A percentile compares a stretch with the other conserved stretches of the same genome.
These are phyloP conservation scores for Antrodiella citrinella DNA, from an alignment of 768 basidiomycete genomes.

Conservation along the genomic window DNA sequence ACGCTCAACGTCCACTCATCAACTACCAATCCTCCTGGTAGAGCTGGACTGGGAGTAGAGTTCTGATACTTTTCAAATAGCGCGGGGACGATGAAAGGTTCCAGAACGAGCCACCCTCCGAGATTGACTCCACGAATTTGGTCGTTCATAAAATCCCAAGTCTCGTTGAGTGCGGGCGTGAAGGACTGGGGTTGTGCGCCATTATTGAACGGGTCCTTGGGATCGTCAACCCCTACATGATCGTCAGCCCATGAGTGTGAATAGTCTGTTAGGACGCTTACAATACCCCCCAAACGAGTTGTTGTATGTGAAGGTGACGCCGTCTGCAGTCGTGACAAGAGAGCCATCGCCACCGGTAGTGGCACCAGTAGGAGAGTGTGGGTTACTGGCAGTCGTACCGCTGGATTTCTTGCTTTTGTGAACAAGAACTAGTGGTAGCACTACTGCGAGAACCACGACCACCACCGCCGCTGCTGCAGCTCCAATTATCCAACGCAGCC, in stretches of 20 bases:
- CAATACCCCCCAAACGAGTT: conserved; percentile 72
- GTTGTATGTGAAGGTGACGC: conserved; percentile 63
- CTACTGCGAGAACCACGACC: conserved; percentile 19
- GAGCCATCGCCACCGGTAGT: conserved; percentile 64
- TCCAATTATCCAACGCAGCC: too few species aligned
- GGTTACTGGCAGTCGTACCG: conserved; percentile 8
- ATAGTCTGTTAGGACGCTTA: conserved; percentile 27
- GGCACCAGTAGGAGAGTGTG: conserved; percentile 19
- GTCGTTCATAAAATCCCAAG: conserved; percentile 65
- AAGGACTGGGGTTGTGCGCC: conserved; percentile 70
- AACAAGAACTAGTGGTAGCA: conserved; percentile 19
- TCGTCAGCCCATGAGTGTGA: background rate
- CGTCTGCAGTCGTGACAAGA: conserved; percentile 50
- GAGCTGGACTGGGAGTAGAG: conserved; percentile 10
- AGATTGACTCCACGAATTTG: conserved; percentile 63
- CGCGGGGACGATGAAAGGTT: conserved; percentile 71
- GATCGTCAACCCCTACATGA: conserved; percentile 54
- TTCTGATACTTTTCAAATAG: conserved; percentile 56
- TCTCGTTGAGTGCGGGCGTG: conserved; percentile 73
- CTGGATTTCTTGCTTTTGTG: conserved; percentile 12
- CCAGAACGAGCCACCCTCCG: conserved; percentile 71
- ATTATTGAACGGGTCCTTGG: conserved; percentile 70
- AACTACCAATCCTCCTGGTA: conserved; percentile 24
- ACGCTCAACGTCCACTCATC: conserved; percentile 69
- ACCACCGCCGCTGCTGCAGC: too few species aligned